phyloP scores from a whole-genome alignment of 2,329 filamentous ascomycete genomes.

The Xylaria sp. region DNA sequence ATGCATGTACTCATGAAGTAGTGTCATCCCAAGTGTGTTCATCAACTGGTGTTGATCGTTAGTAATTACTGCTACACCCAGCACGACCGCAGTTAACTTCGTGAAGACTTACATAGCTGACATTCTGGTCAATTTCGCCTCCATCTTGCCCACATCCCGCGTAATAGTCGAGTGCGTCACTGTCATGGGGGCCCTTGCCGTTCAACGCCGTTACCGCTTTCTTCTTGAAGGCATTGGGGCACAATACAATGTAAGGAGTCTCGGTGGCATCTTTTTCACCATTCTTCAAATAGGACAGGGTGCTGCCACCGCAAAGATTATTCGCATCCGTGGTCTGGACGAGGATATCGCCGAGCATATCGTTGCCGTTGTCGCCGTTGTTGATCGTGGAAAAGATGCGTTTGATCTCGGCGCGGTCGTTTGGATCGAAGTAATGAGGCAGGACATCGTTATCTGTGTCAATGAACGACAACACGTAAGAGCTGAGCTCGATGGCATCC shows the following conservation, averaged over 20 bases:
- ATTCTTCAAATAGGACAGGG: not conserved
- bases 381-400: not conserved
- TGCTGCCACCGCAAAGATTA: not conserved
- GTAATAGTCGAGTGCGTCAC: not conserved
- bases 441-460: not conserved
- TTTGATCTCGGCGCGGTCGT: not conserved
- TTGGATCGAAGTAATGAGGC: not conserved
- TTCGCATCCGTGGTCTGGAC: not conserved
- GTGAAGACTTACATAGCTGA: not conserved
- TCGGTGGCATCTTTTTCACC: not conserved
- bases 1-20: not conserved
- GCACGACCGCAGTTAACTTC: not conserved
- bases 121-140: not conserved
- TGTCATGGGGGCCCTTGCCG: not conserved
- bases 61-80: not conserved
- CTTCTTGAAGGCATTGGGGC: not conserved
- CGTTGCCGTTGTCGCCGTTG: not conserved
- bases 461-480: not conserved
- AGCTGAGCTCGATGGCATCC: not conserved
- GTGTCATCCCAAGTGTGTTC: not conserved
- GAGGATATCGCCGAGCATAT: not conserved
- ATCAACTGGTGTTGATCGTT: not conserved
- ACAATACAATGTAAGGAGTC: not conserved
- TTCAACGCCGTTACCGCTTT: not conserved
- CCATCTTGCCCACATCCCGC: not conserved